Evolutionary conservation across 176 grass and related monocot species (phyloP), one percentile per base, ranked within the genome.

Genomic region (Phyllostachys edulis): DNA sequence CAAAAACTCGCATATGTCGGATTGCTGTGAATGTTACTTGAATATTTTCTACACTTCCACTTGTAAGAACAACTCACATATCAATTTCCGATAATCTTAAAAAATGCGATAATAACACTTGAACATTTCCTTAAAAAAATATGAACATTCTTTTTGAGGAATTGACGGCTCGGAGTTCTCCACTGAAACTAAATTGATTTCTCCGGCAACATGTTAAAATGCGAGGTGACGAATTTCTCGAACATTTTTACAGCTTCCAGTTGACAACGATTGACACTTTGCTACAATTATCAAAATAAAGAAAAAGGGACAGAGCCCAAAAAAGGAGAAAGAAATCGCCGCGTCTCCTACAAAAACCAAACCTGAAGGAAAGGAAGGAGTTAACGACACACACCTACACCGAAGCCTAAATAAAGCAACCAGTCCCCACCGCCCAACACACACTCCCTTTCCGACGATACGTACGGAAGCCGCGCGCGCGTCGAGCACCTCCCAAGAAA

Each of bases 381-480:
- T 16, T 12, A 38, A 13, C 2, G 24, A 36, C 38, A 46, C n/a
- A 20, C 34, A 45, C 62, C 13, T 0, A 14, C 4, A 10, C 21
- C 10, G 5, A 46, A 7, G 11, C 50, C 76, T 65, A 80, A 86
- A 80, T 46, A 87, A 87, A 80, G 85, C 59, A 74, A 10, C 37
- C 37, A 87, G 45, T 80, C 77, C 17, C 17, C 69, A 34, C 69
- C 59, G 17, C 59, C 77, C 77, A 87, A 7, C 42, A 1, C 60
- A 8, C 68, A 0, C 55, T 0, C 50, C 18, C 57, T 23, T 14
- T 0, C 10, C 32, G 16, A 63, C 40, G 6, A 1, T 5, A 8
- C 66, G 54, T 7, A 71, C 84, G 76, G 20, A 5, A 46, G 6
- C 2, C 54, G 21, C 82, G 29, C 70, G 38, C 40, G 40, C 69